A percentile compares a stretch with the other conserved stretches of the same genome.
Evolutionary conservation across 768 basidiomycete species (phyloP).

Genomic region (Tulasnella sp.): DNA sequence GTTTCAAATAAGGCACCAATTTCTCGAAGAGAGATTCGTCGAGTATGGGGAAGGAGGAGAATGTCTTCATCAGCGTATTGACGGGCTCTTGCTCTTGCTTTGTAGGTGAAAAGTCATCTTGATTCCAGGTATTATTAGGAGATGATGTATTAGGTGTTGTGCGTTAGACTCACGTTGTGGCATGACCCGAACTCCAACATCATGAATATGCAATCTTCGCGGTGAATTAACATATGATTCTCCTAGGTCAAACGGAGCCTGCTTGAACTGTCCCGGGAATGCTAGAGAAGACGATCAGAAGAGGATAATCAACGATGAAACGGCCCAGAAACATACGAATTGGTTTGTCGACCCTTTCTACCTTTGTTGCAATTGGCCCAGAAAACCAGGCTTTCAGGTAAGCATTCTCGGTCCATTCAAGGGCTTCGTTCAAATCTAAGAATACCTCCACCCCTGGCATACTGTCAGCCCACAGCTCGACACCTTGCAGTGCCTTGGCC

Average conservation of each 20-base stretch:
- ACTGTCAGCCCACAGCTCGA: slow-evolving; percentile 56
- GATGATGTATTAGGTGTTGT: too few relatives aligned
- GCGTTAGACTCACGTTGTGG: background rate
- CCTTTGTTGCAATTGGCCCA: slow-evolving; percentile 37
- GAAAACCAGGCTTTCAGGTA: slow-evolving; percentile 70
- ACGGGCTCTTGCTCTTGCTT: too few relatives aligned
- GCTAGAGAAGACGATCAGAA: slow-evolving; percentile 25
- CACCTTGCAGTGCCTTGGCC: slow-evolving; percentile 59
- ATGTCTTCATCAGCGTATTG: slow-evolving; percentile 62
- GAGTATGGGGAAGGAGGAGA: slow-evolving; percentile 53
- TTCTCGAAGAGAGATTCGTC: slow-evolving; percentile 45
- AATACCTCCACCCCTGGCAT: slow-evolving; percentile 71
- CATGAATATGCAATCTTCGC: slow-evolving; percentile 49
- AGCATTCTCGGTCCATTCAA: slow-evolving; percentile 96
- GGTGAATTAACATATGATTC: slow-evolving; percentile 48
- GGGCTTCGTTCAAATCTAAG: slow-evolving; percentile 68
- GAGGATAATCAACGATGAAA: background rate
- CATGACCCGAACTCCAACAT: slow-evolving; percentile 60
- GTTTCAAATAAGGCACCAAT: slow-evolving; percentile 59
- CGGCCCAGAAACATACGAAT: slow-evolving; percentile 9
- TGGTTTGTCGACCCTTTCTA: slow-evolving; percentile 39
- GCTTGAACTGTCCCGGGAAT: slow-evolving; percentile 41
- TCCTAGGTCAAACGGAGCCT: slow-evolving; percentile 36
- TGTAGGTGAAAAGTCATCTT: too few relatives aligned
- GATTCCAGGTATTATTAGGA: too few relatives aligned